These are phyloP conservation scores for Solanum virginianum DNA, from an alignment of 257 asterid species.

Conservation along the genomic window DNA sequence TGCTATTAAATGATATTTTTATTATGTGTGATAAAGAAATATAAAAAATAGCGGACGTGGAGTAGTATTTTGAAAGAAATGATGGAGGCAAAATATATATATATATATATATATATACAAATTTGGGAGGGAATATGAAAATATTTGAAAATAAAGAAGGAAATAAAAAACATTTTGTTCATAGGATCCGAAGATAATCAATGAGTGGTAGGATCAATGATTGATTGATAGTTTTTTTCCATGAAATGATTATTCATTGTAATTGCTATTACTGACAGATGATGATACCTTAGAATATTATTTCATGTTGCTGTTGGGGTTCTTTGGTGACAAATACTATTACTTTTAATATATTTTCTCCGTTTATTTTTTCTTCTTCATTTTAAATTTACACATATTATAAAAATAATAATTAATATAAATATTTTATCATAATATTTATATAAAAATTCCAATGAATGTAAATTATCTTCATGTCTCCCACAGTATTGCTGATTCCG, in stretches of 20 bases:
- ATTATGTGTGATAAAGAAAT: not conserved
- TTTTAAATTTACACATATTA: too few relatives aligned
- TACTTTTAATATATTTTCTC: too few relatives aligned
- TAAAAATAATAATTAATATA: too few relatives aligned
- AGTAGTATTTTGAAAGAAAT: not conserved
- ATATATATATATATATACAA: too few relatives aligned
- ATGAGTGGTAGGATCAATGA: not conserved
- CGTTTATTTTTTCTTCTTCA: too few relatives aligned
- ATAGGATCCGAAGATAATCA: slow-evolving; percentile 2
- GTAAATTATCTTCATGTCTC: too few relatives aligned
- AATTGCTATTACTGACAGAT: not conserved
- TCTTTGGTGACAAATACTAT: not conserved
- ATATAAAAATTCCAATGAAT: too few relatives aligned
- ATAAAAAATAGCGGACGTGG: not conserved
- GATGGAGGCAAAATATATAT: not conserved
- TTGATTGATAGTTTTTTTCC: not conserved
- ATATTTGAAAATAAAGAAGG: not conserved
- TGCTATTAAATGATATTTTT: not conserved
- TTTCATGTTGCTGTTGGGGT: not conserved
- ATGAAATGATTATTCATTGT: not conserved
- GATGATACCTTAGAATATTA: slow-evolving; percentile 1
- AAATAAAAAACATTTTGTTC: not conserved
- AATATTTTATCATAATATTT: too few relatives aligned
- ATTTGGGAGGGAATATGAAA: not conserved
- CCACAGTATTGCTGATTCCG: not conserved